These are phyloP conservation scores for Penicillium diatomitis DNA, from an alignment of 495 filamentous ascomycete species.

Conservation along the genomic window DNA sequence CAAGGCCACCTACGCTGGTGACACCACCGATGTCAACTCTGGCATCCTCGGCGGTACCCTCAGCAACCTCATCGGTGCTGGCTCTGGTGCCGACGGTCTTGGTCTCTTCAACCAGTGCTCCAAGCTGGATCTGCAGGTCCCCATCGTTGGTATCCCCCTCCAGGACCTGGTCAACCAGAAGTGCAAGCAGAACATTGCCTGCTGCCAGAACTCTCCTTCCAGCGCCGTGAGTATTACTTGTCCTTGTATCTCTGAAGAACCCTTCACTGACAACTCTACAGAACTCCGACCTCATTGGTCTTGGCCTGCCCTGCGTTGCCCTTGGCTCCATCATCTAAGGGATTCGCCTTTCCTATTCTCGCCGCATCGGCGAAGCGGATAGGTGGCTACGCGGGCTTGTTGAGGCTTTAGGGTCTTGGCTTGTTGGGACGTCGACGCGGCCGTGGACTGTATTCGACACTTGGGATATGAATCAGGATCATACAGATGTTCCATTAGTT, in stretches of 20 bases:
- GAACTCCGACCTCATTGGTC: conserved; percentile 32
- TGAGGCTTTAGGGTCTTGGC: background rate
- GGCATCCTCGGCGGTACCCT: conserved; percentile 22
- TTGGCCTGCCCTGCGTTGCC: conserved; percentile 41
- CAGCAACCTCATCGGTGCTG: conserved; percentile 22
- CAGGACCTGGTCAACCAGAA: conserved; percentile 38
- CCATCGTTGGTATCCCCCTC: conserved; percentile 26
- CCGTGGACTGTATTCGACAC: conserved; percentile 13
- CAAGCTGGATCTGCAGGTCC: conserved; percentile 25
- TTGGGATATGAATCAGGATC: conserved; percentile 15
- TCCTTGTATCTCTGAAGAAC: background rate
- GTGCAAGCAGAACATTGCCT: conserved; percentile 47
- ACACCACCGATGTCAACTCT: conserved; percentile 25
- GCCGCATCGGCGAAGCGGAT: conserved; percentile 10
- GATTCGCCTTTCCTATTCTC: conserved; percentile 7
- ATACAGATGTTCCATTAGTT: conserved; percentile 17
- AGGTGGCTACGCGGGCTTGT: conserved; percentile 2
- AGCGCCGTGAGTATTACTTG: conserved; percentile 21
- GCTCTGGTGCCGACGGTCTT: conserved; percentile 27
- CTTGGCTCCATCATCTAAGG: conserved; percentile 43
- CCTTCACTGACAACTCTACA: conserved; percentile 4
- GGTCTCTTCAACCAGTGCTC: conserved; percentile 33
- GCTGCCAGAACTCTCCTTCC: conserved; percentile 38
- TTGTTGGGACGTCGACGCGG: conserved; percentile 1
- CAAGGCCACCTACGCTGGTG: conserved; percentile 36